Conservation (phyloP, 1,284 basidiomycete species). For the Ceratobasidium papillatum region DNA sequence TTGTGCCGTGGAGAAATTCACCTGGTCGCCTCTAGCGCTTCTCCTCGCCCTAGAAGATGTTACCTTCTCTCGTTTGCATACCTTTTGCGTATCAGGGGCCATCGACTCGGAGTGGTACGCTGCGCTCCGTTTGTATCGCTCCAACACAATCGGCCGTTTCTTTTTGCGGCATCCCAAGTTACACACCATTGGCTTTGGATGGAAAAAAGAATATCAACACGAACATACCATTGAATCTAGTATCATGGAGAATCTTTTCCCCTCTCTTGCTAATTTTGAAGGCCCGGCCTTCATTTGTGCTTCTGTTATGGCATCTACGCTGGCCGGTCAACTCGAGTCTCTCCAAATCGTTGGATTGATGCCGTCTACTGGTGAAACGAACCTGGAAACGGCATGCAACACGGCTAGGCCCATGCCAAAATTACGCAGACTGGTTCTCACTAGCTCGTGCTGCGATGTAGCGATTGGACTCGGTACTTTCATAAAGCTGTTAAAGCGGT, state of each 20-base stretch:
- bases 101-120: background rate
- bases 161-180: background rate
- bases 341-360: too few species aligned
- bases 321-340: background rate
- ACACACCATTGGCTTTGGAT: background rate
- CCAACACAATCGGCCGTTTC: background rate
- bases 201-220: too few species aligned
- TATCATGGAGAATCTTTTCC: background rate
- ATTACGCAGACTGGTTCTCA: too few species aligned
- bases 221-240: background rate
- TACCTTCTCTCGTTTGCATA: background rate
- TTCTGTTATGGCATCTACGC: background rate
- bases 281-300: slow-evolving; percentile 1
- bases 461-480: too few species aligned
- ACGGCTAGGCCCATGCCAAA: too few species aligned
- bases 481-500: too few species aligned
- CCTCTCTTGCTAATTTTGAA: background rate
- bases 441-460: too few species aligned
- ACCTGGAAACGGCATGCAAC: too few species aligned
- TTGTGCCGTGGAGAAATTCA: too few species aligned
- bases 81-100: background rate
- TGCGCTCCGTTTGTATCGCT: background rate
- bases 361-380: too few species aligned
- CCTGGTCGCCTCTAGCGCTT: background rate
- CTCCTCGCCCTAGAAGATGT: background rate